phyloP scores from a whole-genome alignment of 106 monocot species.

The Apostasia shenzhenica region DNA sequence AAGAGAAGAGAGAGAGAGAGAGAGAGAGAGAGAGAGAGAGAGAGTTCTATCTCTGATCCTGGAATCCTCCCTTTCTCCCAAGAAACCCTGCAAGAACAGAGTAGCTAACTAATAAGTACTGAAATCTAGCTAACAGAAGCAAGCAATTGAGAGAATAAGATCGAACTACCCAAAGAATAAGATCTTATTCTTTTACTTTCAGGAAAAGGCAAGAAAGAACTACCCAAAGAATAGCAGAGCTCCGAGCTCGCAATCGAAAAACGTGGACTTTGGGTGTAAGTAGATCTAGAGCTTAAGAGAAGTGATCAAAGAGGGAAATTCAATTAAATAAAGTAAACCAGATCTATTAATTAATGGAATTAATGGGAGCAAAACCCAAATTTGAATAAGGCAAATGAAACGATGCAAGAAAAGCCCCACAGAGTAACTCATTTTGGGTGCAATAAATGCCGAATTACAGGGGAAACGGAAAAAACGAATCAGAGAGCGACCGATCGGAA shows the following conservation, averaged over 20 bases:
- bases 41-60: constrained; percentile 1
- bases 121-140: neutral
- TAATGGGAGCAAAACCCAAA: too few species aligned
- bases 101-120: neutral
- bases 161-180: neutral
- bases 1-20: too few species aligned
- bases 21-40: too few species aligned
- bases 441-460: constrained; percentile 4
- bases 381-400: neutral
- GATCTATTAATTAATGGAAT: too few species aligned
- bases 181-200: neutral
- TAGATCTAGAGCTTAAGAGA: neutral
- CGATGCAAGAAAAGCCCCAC: neutral
- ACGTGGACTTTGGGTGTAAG: neutral
- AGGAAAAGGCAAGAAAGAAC: neutral
- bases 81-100: constrained; percentile 4
- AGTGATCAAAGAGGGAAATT: neutral
- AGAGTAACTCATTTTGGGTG: neutral
- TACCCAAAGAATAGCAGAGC: neutral
- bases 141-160: neutral
- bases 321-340: neutral
- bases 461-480: neutral
- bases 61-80: constrained; percentile 6
- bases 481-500: neutral
- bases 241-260: too few species aligned